Percentiles rank a stretch among this genome's conserved stretches.
phyloP scores from a whole-genome alignment of 805 yeast genomes.

The Wickerhamomyces hampshirensis region DNA sequence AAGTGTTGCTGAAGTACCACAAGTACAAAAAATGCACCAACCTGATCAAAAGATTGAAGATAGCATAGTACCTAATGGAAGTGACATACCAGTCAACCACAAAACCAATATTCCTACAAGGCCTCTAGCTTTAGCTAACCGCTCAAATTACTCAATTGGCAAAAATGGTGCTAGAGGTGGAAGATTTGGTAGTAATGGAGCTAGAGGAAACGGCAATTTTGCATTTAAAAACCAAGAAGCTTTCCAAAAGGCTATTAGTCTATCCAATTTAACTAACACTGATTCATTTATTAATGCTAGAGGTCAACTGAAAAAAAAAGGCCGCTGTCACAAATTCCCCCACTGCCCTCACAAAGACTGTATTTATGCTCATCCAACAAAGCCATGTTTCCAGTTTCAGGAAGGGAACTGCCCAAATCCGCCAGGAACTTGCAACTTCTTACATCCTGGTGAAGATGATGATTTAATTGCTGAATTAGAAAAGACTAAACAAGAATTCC shows the following conservation, averaged over 20 bases:
- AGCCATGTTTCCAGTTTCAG: conserved; percentile 67
- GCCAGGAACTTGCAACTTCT: conserved; percentile 75
- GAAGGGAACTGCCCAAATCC: conserved; percentile 59
- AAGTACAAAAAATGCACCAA: conserved; percentile 14
- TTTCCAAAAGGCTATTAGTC: conserved; percentile 34
- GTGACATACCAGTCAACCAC: conserved; percentile 4
- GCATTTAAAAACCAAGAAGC: conserved; percentile 27
- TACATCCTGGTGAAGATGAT: conserved; percentile 85
- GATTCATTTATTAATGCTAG: conserved; percentile 22
- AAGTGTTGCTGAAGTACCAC: conserved; percentile 10
- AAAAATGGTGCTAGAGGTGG: conserved; percentile 13
- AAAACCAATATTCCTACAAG: conserved; percentile 14
- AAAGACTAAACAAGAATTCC: conserved; percentile 49
- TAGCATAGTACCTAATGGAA: conserved; percentile 2
- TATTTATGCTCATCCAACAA: conserved; percentile 75
- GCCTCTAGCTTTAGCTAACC: conserved; percentile 12
- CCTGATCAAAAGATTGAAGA: conserved; percentile 11
- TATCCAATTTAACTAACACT: conserved; percentile 28
- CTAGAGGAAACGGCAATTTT: conserved; percentile 17
- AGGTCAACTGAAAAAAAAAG: conserved; percentile 46
- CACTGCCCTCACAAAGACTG: conserved; percentile 65
- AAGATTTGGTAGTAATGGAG: conserved; percentile 6
- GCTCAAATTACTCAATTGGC: conserved; percentile 3
- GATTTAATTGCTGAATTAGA: conserved; percentile 65
- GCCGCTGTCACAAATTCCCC: conserved; percentile 70